These are phyloP conservation scores for Teunomyces funiuensis DNA, from an alignment of 805 yeast species.

Conservation along the genomic window DNA sequence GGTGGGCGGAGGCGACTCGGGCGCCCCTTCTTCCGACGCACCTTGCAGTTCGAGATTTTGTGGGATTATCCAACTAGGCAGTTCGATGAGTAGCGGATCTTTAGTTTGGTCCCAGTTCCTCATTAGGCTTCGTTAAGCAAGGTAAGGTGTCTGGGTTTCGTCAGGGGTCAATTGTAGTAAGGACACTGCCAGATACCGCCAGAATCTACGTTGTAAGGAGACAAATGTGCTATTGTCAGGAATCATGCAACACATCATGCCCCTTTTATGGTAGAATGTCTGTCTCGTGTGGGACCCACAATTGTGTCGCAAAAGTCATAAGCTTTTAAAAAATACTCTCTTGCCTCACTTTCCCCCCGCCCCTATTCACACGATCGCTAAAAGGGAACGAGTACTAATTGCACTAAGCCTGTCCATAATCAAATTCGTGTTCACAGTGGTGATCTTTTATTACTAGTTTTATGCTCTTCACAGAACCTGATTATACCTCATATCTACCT, in stretches of 20 bases:
- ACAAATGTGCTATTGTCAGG: too few species aligned
- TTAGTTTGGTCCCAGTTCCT: neutral
- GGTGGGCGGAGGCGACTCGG: too few species aligned
- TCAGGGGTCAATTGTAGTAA: too few species aligned
- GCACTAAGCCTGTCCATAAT: slow-evolving; percentile 6
- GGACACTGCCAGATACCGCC: too few species aligned
- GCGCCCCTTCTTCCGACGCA: neutral
- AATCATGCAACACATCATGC: too few species aligned
- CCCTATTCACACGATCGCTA: slow-evolving; percentile 12
- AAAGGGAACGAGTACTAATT: too few species aligned
- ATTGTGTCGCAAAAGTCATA: neutral
- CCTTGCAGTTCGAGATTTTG: neutral
- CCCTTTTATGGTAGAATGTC: too few species aligned
- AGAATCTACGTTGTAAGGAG: too few species aligned
- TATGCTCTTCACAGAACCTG: slow-evolving; percentile 6
- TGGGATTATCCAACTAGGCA: neutral
- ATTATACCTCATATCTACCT: slow-evolving; percentile 10
- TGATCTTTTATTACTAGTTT: neutral
- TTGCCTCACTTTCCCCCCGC: slow-evolving; percentile 3
- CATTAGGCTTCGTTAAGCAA: neutral
- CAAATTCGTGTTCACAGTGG: neutral
- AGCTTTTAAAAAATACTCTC: slow-evolving; percentile 1
- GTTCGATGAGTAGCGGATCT: too few species aligned
- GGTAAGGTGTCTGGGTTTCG: too few species aligned
- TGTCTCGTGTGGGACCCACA: neutral